Evolutionary conservation across 2,329 filamentous ascomycete genomes (phyloP).

Genomic region (Paraphaeosphaeria sporulosa): DNA sequence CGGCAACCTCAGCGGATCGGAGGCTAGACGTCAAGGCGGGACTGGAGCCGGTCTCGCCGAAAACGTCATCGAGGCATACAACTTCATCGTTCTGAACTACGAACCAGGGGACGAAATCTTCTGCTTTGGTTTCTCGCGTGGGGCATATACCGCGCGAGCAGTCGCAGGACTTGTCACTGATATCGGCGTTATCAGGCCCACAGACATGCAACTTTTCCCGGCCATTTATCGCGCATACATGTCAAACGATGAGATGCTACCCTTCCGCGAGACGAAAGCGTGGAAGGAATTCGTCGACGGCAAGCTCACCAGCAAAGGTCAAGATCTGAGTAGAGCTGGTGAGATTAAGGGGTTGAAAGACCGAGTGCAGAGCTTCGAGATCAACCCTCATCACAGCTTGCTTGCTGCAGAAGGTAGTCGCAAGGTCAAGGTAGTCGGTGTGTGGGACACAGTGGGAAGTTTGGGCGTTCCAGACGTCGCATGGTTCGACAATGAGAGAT

Average conservation of each 20-base stretch:
- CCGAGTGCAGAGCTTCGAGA: constrained; percentile 43
- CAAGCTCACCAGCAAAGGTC: constrained; percentile 36
- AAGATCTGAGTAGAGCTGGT: constrained; percentile 25
- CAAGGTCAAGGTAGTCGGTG: constrained; percentile 53
- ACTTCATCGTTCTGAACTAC: constrained; percentile 61
- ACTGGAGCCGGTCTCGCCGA: constrained; percentile 55
- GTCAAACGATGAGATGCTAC: constrained; percentile 34
- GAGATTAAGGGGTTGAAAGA: constrained; percentile 33
- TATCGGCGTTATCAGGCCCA: constrained; percentile 56
- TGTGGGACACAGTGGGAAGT: constrained; percentile 59
- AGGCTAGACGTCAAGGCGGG: constrained; percentile 46
- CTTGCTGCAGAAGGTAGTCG: constrained; percentile 31
- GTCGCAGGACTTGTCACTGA: constrained; percentile 54
- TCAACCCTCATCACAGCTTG: constrained; percentile 40
- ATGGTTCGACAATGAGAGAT: constrained; percentile 26
- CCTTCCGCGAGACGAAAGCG: constrained; percentile 35
- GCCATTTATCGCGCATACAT: constrained; percentile 52
- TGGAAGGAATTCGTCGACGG: constrained; percentile 47
- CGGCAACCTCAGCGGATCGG: constrained; percentile 36
- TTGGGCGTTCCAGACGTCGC: constrained; percentile 56
- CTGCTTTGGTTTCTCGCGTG: constrained; percentile 56
- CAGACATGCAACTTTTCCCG: constrained; percentile 54
- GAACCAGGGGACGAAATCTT: constrained; percentile 58
- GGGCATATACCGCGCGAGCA: constrained; percentile 54
- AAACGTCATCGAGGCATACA: constrained; percentile 59